phyloP scores from a whole-genome alignment of 2,329 filamentous ascomycete species.

The Aphanocladium album region DNA sequence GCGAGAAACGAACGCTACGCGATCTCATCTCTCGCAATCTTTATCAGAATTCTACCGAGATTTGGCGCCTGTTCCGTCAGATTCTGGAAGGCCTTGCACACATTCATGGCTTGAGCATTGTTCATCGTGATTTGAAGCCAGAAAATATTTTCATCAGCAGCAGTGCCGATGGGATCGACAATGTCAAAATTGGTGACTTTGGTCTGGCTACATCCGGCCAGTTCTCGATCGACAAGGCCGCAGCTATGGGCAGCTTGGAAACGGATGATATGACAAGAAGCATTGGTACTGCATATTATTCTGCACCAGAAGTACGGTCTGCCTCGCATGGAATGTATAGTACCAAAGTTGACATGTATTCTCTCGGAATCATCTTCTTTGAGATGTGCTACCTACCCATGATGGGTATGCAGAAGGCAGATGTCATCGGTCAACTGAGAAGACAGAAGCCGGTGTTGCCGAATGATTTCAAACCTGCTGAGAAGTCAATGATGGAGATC shows the following conservation, averaged over 20 bases:
- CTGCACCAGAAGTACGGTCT: conserved; percentile 85
- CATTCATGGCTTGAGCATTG: conserved; percentile 85
- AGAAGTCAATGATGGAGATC: conserved; percentile 73
- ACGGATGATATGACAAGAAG: conserved; percentile 64
- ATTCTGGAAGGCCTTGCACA: conserved; percentile 85
- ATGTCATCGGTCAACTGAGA: conserved; percentile 63
- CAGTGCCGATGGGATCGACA: conserved; percentile 67
- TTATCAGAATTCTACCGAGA: conserved; percentile 67
- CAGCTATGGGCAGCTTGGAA: conserved; percentile 35
- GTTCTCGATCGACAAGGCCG: conserved; percentile 55
- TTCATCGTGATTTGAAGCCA: conserved; percentile 93
- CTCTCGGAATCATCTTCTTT: conserved; percentile 93
- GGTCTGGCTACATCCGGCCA: conserved; percentile 88
- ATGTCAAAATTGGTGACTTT: conserved; percentile 95
- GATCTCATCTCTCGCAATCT: conserved; percentile 78
- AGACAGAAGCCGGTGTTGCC: conserved; percentile 66
- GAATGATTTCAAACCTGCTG: conserved; percentile 60
- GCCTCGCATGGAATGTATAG: conserved; percentile 73
- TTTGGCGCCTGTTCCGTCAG: conserved; percentile 88
- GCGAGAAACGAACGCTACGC: conserved; percentile 85
- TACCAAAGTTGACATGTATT: conserved; percentile 98
- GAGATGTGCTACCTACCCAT: conserved; percentile 82
- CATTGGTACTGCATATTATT: conserved; percentile 79
- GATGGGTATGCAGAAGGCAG: conserved; percentile 61
- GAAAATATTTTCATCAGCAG: conserved; percentile 89